Evolutionary conservation across 2,329 filamentous ascomycete species (phyloP), one percentile per base, ranked within the genome.

Genomic region (Venturia pyrina): DNA sequence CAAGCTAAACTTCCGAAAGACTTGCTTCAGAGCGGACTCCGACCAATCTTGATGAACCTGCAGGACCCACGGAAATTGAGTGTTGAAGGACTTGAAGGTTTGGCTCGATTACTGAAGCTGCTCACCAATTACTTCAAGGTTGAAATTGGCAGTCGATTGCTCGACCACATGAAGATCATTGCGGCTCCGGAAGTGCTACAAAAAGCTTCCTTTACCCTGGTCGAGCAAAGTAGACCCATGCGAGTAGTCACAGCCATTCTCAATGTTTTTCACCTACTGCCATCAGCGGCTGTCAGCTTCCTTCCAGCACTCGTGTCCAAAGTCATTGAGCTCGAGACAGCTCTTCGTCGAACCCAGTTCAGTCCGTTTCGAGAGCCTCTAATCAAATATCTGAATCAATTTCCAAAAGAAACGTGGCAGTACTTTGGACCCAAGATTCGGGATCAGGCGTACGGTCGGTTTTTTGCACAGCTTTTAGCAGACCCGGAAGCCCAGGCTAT

Each of bases 121-220:
- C 81, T 99, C 21, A 99, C 93, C 0, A 98, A 95, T 67, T 99
- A 99, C 75, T 99, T 99, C 78, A 99, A 99, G 77, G 93, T 98
- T 0, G 95, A 99, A 74, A 99, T 99, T 65, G 96, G 95, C 7
- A 86, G 91, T 28, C 86, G 95, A 32, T 79, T 99, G n/a, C 82
- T 99, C 11, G 93, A 98, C 69, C 95, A 99, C 72, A 89, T 97
- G 77, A 93, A 93, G 73, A 85, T 88, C 13, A 92, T 99, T 69
- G 93, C 93, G 0, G 92, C 97, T 67, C 85, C 90, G 2, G 83
- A 81, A 63, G 84, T 87, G 17, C 80, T 98, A 70, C 93, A 98
- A 74, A 91, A 93, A 72, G 90, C 95, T 1, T 97, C 93, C 0
- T 99, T 99, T 76, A 93, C 89, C 1, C 88, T 97, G 70, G 91